Evolutionary conservation across 768 basidiomycete species (phyloP), one percentile per base, ranked within the genome.

Genomic region (Hydnomerulius pinastri): DNA sequence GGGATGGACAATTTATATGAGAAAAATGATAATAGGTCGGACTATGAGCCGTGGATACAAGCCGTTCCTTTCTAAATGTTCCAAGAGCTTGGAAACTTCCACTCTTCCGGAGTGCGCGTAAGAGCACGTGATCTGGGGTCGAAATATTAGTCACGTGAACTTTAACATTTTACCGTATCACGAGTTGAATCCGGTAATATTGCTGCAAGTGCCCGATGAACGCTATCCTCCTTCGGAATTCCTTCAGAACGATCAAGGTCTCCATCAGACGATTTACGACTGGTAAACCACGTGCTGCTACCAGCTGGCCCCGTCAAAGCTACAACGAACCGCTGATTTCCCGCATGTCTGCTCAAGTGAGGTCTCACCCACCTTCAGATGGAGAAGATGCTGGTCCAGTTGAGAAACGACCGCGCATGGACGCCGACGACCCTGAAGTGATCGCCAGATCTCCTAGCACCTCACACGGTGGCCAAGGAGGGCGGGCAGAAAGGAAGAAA

Each of bases 401-500:
- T 25, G 69, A 66, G 33, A 76, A 74, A 55, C 68, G 63, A 25
- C 56, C 61, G 10, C 68, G 71, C 15, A 50, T 68, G 30, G 55
- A 65, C 3, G 51, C 33, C 4, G n/a, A 29, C 23, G 11, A 37
- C 15, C 11, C n/a, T 6, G 39, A 24, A 17, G 17, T 40, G 18
- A 18, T 28, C 15, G n/a, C 41, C 4, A 6, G 15, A 18, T 35
- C 21, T 32, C 18, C 28, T 15, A n/a, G 29, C 15, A 37, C 17
- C n/a, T 17, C 30, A 8, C 2, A 13, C 21, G 12, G 6, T 25
- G n/a, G n/a, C 6, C 42, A 20, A 6, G 11, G 46, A 18, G 44
- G 32, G 32, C 27, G 21, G 13, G 10, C 20, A 9, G 27, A 51
- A 27, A 10, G 18, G 32, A 45, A 50, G 32, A 51, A 27, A 35